Evolutionary conservation across 495 filamentous ascomycete genomes (phyloP), one percentile per base, ranked within the genome.

Genomic region (Aspergillus homomorphus): DNA sequence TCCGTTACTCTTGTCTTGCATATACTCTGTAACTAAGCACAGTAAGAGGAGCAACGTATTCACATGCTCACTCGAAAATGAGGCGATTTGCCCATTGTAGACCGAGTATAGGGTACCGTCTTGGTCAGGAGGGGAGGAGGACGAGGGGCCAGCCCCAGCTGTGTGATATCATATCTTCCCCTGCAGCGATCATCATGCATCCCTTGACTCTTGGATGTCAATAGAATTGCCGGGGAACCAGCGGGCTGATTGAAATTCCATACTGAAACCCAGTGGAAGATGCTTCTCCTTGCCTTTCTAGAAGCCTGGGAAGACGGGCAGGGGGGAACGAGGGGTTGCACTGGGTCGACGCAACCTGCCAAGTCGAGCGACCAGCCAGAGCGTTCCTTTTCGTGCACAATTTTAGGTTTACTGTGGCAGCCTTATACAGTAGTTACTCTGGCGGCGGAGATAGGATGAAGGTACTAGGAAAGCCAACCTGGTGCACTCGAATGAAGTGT

Each of bases 151-250:
- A 38, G 20, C 42, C 3, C 33, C 30, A 8, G 18, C 22, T 26
- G 51, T 24, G 45, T 57, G 54, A 57, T 57, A 57, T 57, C 54
- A 57, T 42, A 49, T 48, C 16, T 54, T 45, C 60, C 56, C 60
- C 60, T 61, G 54, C 59, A 56, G 54, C 10, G 49, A 55, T 54
- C 56, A 51, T 45, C 56, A 49, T 55, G 60, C 60, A 51, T 51
- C 56, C 51, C 56, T 55, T 58, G 56, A 51, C n/a, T 55, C 45
- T 22, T n/a, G n/a, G n/a, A 22, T 16, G 26, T 46, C 51, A 56
- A 58, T 52, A 42, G 53, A 12, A 61, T 57, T 48, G 46, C 52
- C 38, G 48, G 53, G 24, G 19, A 16, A 16, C 45, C 46, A 38
- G 19, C 28, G 22, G 20, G 16, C 45, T 48, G 45, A 16, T 14